phyloP scores from a whole-genome alignment of 495 filamentous ascomycete genomes.

The Neurospora terricola region DNA sequence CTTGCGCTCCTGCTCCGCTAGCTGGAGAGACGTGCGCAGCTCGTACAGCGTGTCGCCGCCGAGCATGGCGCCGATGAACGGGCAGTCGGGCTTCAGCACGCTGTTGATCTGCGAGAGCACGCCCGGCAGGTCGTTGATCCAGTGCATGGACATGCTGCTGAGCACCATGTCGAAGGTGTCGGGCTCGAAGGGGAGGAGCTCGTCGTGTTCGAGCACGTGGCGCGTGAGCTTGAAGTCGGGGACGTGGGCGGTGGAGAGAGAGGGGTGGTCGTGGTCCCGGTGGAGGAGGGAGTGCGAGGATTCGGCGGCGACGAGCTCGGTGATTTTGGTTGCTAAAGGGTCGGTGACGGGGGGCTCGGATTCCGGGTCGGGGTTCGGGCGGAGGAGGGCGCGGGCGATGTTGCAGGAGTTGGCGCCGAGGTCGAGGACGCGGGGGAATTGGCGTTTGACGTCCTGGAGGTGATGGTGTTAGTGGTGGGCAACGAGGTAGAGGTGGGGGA shows the following conservation, averaged over 20 bases:
- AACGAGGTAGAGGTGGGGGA: not conserved
- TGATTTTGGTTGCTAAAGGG: slow-evolving; percentile 57
- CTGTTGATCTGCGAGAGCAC: slow-evolving; percentile 70
- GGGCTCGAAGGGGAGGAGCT: slow-evolving; percentile 63
- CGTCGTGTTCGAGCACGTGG: slow-evolving; percentile 59
- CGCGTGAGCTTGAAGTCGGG: slow-evolving; percentile 55
- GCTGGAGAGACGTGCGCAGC: slow-evolving; percentile 84
- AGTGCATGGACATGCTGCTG: slow-evolving; percentile 81
- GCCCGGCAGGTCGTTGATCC: slow-evolving; percentile 92
- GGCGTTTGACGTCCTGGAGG: slow-evolving; percentile 76
- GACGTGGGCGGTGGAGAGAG: slow-evolving; percentile 61
- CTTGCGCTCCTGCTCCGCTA: slow-evolving; percentile 78
- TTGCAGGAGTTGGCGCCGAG: slow-evolving; percentile 94
- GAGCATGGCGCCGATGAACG: slow-evolving; percentile 92
- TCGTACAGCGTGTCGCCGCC: slow-evolving; percentile 93
- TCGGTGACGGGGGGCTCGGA: slow-evolving; percentile 39
- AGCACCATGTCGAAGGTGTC: slow-evolving; percentile 81
- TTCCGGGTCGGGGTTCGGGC: slow-evolving; percentile 51
- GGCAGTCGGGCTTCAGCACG: slow-evolving; percentile 79
- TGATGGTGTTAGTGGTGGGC: not conserved
- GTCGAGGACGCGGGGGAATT: slow-evolving; percentile 78
- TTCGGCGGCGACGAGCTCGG: slow-evolving; percentile 67
- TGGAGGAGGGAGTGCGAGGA: slow-evolving; percentile 68
- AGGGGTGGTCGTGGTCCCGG: slow-evolving; percentile 68
- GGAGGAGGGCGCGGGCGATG: slow-evolving; percentile 69